Conservation (phyloP, 768 basidiomycete species). For the Sporobolomyces roseus region DNA sequence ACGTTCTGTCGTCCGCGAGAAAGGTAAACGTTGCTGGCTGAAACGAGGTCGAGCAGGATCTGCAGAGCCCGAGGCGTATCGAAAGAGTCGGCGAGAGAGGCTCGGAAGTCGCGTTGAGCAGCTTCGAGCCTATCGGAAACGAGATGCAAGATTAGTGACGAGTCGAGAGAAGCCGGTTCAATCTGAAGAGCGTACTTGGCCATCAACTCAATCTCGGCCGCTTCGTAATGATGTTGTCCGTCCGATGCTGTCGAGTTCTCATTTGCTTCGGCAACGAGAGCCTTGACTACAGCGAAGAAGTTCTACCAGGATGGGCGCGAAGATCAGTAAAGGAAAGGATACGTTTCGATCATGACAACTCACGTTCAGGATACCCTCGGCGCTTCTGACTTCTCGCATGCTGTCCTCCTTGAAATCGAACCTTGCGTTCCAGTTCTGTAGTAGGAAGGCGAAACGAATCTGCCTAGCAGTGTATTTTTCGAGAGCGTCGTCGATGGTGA, state of each 20-base stretch:
- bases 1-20: conserved; percentile 46
- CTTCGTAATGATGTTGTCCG: conserved; percentile 51
- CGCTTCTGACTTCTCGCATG: conserved; percentile 75
- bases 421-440: conserved; percentile 85
- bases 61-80: conserved; percentile 83
- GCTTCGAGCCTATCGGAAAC: conserved; percentile 62
- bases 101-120: conserved; percentile 72
- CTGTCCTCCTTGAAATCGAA: conserved; percentile 88
- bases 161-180: conserved; percentile 9
- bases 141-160: background rate
- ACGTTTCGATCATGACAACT: conserved; percentile 1
- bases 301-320: conserved; percentile 58
- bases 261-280: conserved; percentile 61
- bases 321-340: background rate
- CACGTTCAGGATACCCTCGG: conserved; percentile 82
- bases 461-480: conserved; percentile 78
- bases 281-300: conserved; percentile 84
- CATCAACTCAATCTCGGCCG: conserved; percentile 65
- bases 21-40: conserved; percentile 82
- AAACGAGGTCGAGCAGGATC: conserved; percentile 73
- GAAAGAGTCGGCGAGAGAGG: conserved; percentile 91
- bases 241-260: conserved; percentile 45
- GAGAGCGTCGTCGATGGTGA: conserved; percentile 88
- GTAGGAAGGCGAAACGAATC: conserved; percentile 82
- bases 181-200: conserved; percentile 54